phyloP scores from a whole-genome alignment of 2,329 filamentous ascomycete species.

The Chrysoporthe cubensis region DNA sequence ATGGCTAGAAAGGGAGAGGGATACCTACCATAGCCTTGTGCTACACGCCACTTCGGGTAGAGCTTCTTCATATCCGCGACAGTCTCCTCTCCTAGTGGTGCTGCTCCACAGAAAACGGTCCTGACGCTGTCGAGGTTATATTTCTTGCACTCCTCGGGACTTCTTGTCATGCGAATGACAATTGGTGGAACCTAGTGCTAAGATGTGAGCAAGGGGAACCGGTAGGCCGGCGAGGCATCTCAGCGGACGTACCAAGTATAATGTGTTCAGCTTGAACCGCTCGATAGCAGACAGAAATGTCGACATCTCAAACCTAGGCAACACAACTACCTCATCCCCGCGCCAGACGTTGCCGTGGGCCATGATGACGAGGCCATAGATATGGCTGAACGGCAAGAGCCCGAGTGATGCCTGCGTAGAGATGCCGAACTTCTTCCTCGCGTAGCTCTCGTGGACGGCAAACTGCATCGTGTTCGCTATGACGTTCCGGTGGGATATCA shows the following conservation, averaged over 20 bases:
- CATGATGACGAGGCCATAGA: constrained; percentile 76
- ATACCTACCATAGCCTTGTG: constrained; percentile 69
- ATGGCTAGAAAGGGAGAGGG: no score
- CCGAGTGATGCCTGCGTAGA: constrained; percentile 59
- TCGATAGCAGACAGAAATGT: constrained; percentile 66
- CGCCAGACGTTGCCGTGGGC: constrained; percentile 67
- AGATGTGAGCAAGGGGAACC: constrained; percentile 4
- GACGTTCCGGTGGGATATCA: constrained; percentile 79
- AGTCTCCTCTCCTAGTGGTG: constrained; percentile 76
- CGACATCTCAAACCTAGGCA: constrained; percentile 74
- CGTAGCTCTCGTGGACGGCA: constrained; percentile 45
- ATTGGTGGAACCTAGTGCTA: constrained; percentile 72
- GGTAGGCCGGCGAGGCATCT: not conserved
- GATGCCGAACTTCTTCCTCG: constrained; percentile 43
- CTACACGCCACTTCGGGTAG: constrained; percentile 65
- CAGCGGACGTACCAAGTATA: constrained; percentile 61
- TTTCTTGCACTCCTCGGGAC: constrained; percentile 60
- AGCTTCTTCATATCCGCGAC: constrained; percentile 63
- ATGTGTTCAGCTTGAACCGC: constrained; percentile 65
- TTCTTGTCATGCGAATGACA: constrained; percentile 75
- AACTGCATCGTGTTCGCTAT: constrained; percentile 76
- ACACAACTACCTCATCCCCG: constrained; percentile 71
- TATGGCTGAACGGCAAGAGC: constrained; percentile 80
- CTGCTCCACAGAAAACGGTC: constrained; percentile 73
- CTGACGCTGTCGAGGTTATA: constrained; percentile 74